A percentile compares a stretch with the other conserved stretches of the same genome.
These are phyloP conservation scores for Coprinopsis sp. DNA, from an alignment of 768 basidiomycete genomes.

Conservation along the genomic window DNA sequence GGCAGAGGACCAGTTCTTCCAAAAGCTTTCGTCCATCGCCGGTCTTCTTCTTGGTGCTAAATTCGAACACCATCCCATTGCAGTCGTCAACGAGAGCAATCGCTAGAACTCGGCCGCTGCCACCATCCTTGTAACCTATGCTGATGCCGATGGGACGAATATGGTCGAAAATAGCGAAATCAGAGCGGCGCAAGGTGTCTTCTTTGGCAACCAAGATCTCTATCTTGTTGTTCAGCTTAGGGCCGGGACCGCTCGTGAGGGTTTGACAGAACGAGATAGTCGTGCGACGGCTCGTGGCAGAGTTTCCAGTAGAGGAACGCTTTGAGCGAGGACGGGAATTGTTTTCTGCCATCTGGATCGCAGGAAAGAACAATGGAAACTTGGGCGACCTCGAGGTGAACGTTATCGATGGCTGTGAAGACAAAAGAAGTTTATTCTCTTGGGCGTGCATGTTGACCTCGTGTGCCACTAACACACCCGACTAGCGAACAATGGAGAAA, in stretches of 20 bases:
- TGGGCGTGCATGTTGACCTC: no score
- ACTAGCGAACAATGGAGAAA: no score
- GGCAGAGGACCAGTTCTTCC: conserved; percentile 41
- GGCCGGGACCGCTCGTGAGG: conserved; percentile 27
- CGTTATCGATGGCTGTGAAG: no score
- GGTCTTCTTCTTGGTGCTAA: conserved; percentile 9
- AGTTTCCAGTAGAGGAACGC: neutral
- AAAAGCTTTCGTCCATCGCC: conserved; percentile 26
- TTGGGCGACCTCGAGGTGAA: conserved; percentile 7
- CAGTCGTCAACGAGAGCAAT: conserved; percentile 9
- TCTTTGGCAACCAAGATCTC: conserved; percentile 24
- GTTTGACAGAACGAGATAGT: conserved; percentile 16
- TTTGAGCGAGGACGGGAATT: neutral
- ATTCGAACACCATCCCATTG: conserved; percentile 8
- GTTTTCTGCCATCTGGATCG: neutral
- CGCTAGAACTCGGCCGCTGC: conserved; percentile 3
- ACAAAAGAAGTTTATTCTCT: no score
- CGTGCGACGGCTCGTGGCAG: neutral
- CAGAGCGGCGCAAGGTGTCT: conserved; percentile 14
- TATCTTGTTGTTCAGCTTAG: conserved; percentile 16
- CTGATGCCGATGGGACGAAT: conserved; percentile 7
- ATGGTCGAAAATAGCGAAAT: conserved; percentile 30
- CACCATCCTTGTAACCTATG: conserved; percentile 6
- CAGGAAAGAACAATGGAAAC: no score
- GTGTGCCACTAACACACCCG: no score